Conservation (phyloP, 202 grass and related monocot species). For the Bolboschoenoplectus hybrid region DNA sequence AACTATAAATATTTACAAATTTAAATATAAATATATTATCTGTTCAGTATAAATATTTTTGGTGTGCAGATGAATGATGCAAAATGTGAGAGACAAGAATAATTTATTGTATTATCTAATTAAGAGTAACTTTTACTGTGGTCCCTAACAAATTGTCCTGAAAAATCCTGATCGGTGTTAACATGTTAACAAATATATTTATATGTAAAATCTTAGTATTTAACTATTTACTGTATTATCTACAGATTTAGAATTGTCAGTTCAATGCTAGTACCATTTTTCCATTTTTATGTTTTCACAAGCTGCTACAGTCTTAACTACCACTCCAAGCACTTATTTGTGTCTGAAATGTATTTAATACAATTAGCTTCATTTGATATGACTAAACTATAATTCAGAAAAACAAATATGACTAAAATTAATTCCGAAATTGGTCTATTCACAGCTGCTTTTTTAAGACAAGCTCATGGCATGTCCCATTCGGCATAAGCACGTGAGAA, state of each 20-base stretch:
- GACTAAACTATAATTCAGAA: not conserved
- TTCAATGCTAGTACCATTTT: not conserved
- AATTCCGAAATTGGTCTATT: not conserved
- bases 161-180: no score
- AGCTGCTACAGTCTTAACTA: not conserved
- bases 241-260: not conserved
- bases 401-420: not conserved
- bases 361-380: not conserved
- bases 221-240: not conserved
- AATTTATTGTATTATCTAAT: no score
- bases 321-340: not conserved
- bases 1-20: no score
- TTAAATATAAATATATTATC: no score
- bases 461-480: conserved; percentile 8
- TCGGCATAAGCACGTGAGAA: not conserved
- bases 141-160: no score
- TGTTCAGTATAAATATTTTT: no score
- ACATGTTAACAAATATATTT: not conserved
- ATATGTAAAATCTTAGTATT: not conserved
- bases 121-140: no score
- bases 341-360: not conserved
- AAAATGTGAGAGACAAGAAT: no score
- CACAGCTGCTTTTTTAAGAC: no score
- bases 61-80: no score
- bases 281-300: not conserved